Conservation (phyloP, 2,329 filamentous ascomycete species). For the Pseudogymnoascus sp. region DNA sequence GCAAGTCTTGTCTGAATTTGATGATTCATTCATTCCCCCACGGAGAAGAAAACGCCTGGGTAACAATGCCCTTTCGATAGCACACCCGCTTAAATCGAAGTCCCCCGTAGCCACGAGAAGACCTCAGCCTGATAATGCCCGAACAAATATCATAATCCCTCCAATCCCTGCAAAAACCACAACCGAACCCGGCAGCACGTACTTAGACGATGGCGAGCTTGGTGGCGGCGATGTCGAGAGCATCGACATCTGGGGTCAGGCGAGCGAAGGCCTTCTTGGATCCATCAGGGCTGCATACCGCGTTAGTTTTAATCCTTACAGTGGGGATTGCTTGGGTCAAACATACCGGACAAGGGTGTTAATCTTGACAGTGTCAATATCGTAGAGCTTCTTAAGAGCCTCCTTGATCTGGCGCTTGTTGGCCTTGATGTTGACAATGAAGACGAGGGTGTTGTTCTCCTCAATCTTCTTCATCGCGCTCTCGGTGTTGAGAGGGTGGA, state of each 20-base stretch:
- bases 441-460: conserved; percentile 99
- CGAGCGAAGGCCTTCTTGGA: conserved; percentile 98
- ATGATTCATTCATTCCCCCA: conserved; percentile 5
- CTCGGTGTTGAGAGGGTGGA: conserved; percentile 99
- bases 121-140: conserved; percentile 3
- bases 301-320: conserved; percentile 14
- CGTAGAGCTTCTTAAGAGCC: conserved; percentile 98
- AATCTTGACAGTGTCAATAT: conserved; percentile 97
- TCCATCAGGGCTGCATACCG: conserved; percentile 67
- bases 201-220: conserved; percentile 95
- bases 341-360: conserved; percentile 95
- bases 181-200: conserved; percentile 37
- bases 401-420: conserved; percentile 99
- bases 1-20: conserved; percentile 6
- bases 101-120: neutral
- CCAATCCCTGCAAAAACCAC: conserved; percentile 27
- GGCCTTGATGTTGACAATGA: conserved; percentile 93
- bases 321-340: neutral
- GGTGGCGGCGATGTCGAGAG: conserved; percentile 97
- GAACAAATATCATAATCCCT: conserved; percentile 16
- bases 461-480: conserved; percentile 99
- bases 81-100: neutral
- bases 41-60: conserved; percentile 5
- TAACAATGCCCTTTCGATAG: conserved; percentile 5
- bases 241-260: conserved; percentile 92